Evolutionary conservation across 1,284 basidiomycete genomes (phyloP).

Genomic region (Filobasidium uniguttulatum): DNA sequence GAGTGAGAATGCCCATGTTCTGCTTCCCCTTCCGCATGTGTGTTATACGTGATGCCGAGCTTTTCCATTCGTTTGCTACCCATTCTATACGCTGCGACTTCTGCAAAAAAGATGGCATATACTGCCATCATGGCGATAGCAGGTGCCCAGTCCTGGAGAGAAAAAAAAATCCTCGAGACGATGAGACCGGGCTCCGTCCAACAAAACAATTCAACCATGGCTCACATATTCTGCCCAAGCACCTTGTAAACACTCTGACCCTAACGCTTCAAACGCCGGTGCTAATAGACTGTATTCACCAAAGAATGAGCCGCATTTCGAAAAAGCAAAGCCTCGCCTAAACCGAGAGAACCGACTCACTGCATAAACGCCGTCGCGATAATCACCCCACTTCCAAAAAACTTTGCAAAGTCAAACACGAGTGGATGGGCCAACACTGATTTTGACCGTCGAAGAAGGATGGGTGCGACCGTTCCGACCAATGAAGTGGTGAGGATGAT

Average conservation of each 20-base stretch:
- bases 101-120: slow-evolving; percentile 69
- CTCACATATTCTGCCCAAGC: slow-evolving; percentile 62
- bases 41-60: slow-evolving; percentile 37
- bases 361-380: slow-evolving; percentile 88
- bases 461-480: slow-evolving; percentile 67
- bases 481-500: slow-evolving; percentile 60
- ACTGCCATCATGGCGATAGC: slow-evolving; percentile 67
- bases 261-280: slow-evolving; percentile 58
- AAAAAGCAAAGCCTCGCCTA: slow-evolving; percentile 44
- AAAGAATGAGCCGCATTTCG: slow-evolving; percentile 36
- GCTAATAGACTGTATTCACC: slow-evolving; percentile 63
- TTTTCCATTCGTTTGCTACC: slow-evolving; percentile 31
- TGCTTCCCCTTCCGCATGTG: slow-evolving; percentile 43
- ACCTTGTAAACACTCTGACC: slow-evolving; percentile 54
- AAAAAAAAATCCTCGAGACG: not conserved
- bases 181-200: not conserved
- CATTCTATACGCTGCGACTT: slow-evolving; percentile 63
- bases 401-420: slow-evolving; percentile 82
- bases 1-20: slow-evolving; percentile 45
- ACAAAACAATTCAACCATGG: no score
- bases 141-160: slow-evolving; percentile 55
- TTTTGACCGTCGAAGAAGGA: slow-evolving; percentile 49
- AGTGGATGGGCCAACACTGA: slow-evolving; percentile 46
- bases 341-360: slow-evolving; percentile 41
- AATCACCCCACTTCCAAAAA: slow-evolving; percentile 88